Evolutionary conservation across 176 grass and related monocot species (phyloP).

Genomic region (Panicum miliaceum): DNA sequence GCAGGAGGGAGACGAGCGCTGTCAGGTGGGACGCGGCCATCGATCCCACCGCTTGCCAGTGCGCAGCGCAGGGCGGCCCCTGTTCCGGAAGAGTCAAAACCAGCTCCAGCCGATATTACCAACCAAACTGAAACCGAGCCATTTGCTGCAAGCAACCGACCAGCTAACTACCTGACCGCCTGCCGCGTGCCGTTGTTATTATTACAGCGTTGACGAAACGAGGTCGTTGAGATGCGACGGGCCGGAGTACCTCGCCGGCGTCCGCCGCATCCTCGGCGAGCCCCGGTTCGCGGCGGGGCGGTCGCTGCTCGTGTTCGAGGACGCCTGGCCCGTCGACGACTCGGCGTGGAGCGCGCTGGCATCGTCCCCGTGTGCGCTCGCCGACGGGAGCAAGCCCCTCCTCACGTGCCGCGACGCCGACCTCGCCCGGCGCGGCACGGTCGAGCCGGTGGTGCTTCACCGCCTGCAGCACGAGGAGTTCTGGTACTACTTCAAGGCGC

Average conservation of each 20-base stretch:
- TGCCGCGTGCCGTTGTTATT: background rate
- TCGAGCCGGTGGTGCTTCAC: constrained; percentile 16
- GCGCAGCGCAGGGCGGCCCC: background rate
- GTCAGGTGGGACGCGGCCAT: background rate
- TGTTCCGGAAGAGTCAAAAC: background rate
- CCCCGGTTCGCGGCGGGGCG: background rate
- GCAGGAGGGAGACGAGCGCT: constrained; percentile 30
- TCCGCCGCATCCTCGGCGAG: constrained; percentile 28
- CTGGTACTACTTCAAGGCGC: constrained; percentile 58
- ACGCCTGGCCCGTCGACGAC: constrained; percentile 54
- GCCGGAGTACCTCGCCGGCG: constrained; percentile 44
- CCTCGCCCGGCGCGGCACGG: constrained; percentile 25
- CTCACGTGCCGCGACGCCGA: constrained; percentile 43
- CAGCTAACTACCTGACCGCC: background rate
- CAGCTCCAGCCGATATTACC: background rate
- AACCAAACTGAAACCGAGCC: background rate
- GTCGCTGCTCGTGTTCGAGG: constrained; percentile 47
- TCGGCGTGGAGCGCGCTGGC: constrained; percentile 33
- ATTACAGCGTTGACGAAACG: background rate
- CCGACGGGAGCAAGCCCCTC: constrained; percentile 40
- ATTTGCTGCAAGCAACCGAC: background rate
- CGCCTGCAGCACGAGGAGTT: constrained; percentile 26
- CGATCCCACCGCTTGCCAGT: background rate
- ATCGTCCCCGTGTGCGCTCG: background rate
- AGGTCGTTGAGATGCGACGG: background rate